A percentile compares a stretch with the other conserved stretches of the same genome.
phyloP scores from a whole-genome alignment of 139 green algal genomes.

The Chlorella vulgaris region DNA sequence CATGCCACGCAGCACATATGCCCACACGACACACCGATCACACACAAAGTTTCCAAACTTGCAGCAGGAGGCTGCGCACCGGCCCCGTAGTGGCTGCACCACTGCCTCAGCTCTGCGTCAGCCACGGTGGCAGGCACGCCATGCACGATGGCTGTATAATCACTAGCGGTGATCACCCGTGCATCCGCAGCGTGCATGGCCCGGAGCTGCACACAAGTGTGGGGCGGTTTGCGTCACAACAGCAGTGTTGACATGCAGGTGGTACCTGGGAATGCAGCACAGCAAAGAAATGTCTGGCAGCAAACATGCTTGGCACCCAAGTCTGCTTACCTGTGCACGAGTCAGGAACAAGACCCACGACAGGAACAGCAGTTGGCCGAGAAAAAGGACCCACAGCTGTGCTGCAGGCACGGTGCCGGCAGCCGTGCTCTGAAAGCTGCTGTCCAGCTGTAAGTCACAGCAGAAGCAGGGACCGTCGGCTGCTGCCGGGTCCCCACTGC shows the following conservation, averaged over 20 bases:
- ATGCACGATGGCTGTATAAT: slow-evolving; percentile 51
- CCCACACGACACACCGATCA: too few relatives aligned
- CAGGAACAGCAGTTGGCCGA: slow-evolving; percentile 53
- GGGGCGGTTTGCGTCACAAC: too few relatives aligned
- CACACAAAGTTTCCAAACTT: too few relatives aligned
- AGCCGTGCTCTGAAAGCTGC: neutral
- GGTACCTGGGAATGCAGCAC: too few relatives aligned
- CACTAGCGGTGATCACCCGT: slow-evolving; percentile 50
- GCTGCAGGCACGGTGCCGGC: slow-evolving; percentile 21
- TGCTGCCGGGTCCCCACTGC: slow-evolving; percentile 7
- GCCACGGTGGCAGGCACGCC: neutral
- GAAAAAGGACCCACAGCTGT: slow-evolving; percentile 51
- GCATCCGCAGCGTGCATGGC: slow-evolving; percentile 36
- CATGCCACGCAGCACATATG: too few relatives aligned
- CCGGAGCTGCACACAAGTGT: slow-evolving; percentile 15
- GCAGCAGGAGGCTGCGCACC: too few relatives aligned
- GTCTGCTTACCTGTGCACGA: slow-evolving; percentile 34
- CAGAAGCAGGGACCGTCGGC: slow-evolving; percentile 52
- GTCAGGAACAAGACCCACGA: slow-evolving; percentile 46
- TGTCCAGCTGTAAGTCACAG: slow-evolving; percentile 43
- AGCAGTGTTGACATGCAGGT: too few relatives aligned
- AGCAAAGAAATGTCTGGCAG: neutral
- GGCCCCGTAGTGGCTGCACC: slow-evolving; percentile 55
- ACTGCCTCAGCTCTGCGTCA: slow-evolving; percentile 36
- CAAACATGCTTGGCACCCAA: neutral